Conservation (phyloP, 257 asterid genomes). For the Solanum chaucha region DNA sequence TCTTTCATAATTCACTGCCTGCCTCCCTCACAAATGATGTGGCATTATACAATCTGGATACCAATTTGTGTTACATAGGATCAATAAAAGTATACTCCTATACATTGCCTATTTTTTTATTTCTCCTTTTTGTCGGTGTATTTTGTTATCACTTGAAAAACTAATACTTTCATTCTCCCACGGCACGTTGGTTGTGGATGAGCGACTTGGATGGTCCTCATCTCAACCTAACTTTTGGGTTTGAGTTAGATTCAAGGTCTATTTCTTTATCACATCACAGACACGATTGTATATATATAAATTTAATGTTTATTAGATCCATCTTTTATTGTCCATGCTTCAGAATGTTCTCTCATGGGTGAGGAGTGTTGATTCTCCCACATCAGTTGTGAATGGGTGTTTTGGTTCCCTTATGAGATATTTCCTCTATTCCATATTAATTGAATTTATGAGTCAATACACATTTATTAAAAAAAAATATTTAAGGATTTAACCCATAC, state of each 20-base stretch:
- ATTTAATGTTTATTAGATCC: too few relatives aligned
- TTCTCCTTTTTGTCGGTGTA: not conserved
- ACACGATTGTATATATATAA: not conserved
- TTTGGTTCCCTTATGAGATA: too few relatives aligned
- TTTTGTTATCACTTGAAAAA: not conserved
- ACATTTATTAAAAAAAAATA: too few relatives aligned
- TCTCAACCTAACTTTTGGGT: not conserved
- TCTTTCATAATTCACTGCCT: too few relatives aligned
- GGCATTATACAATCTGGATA: not conserved
- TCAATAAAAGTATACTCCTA: not conserved
- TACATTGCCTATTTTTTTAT: not conserved
- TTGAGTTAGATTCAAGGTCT: not conserved
- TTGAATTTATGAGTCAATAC: too few relatives aligned
- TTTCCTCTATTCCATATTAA: too few relatives aligned
- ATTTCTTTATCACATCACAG: not conserved
- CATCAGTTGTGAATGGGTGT: not conserved
- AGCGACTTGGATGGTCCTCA: not conserved
- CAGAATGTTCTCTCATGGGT: fast-evolving
- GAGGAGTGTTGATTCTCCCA: not conserved
- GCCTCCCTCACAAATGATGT: not conserved
- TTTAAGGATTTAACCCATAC: too few relatives aligned
- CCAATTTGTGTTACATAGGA: not conserved
- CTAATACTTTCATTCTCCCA: not conserved
- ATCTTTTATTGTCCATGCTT: not conserved
- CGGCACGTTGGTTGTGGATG: not conserved